These are phyloP conservation scores for Lactarius sp. DNA, from an alignment of 768 basidiomycete species.

Conservation along the genomic window DNA sequence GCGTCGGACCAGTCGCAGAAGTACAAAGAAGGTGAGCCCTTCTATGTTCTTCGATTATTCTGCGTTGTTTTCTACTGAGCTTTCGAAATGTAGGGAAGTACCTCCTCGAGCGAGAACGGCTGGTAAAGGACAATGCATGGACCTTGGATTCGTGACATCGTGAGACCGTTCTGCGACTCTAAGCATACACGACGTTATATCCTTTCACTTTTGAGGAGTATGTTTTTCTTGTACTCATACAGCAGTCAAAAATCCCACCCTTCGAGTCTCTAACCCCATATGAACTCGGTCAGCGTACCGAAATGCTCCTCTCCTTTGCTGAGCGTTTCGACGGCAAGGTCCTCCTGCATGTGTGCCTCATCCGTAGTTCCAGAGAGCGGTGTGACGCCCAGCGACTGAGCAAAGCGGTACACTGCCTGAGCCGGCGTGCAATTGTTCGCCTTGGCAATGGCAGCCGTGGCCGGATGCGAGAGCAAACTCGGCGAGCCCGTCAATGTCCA, in stretches of 20 bases:
- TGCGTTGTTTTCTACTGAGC: background rate
- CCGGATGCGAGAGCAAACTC: slow-evolving; percentile 47
- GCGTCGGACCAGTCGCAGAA: slow-evolving; percentile 73
- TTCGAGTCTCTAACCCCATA: slow-evolving; percentile 30
- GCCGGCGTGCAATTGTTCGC: slow-evolving; percentile 51
- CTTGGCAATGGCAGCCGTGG: slow-evolving; percentile 41
- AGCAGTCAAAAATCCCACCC: background rate
- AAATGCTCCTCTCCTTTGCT: slow-evolving; percentile 32
- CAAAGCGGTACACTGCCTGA: slow-evolving; percentile 65
- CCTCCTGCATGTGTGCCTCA: slow-evolving; percentile 63
- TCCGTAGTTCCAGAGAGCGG: slow-evolving; percentile 75
- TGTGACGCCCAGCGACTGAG: slow-evolving; percentile 58
- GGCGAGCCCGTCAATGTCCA: slow-evolving; percentile 86
- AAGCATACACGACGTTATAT: background rate
- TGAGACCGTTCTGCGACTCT: background rate
- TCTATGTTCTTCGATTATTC: background rate
- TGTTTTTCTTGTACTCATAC: background rate
- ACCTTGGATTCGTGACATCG: slow-evolving; percentile 44
- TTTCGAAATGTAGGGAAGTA: slow-evolving; percentile 60
- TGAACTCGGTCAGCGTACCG: slow-evolving; percentile 30
- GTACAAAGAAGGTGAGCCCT: slow-evolving; percentile 73
- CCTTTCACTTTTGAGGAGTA: background rate
- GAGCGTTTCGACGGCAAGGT: slow-evolving; percentile 43
- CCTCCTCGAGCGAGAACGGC: slow-evolving; percentile 70
- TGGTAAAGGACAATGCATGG: slow-evolving; percentile 83